Percentiles rank a stretch among this genome's conserved stretches.
Evolutionary conservation across 345 rosid species (phyloP).

Genomic region (Salix viminalis): DNA sequence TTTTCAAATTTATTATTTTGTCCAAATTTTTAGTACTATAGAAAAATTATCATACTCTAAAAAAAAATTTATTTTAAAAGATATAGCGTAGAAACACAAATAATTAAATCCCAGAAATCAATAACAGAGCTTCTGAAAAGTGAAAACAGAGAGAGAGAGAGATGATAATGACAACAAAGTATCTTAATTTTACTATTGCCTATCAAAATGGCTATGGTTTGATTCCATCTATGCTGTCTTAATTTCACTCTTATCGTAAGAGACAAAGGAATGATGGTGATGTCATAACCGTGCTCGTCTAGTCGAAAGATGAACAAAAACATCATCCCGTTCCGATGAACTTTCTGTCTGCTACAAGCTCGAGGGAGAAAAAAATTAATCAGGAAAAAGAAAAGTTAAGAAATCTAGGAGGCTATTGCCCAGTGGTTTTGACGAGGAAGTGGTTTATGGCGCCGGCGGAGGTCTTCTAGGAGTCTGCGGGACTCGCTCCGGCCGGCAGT

Average conservation of each 20-base stretch:
- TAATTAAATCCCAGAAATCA: no score
- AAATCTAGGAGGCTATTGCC: slow-evolving; percentile 27
- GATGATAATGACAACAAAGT: neutral
- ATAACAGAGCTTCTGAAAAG: neutral
- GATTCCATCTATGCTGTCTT: neutral
- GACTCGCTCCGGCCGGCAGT: slow-evolving; percentile 28
- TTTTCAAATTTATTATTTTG: no score
- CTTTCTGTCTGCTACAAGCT: neutral
- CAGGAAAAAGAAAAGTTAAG: neutral
- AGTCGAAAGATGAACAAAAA: neutral
- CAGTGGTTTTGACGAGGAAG: slow-evolving; percentile 19
- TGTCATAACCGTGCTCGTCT: neutral
- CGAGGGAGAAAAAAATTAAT: no score
- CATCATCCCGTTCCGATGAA: neutral
- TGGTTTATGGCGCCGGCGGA: slow-evolving; percentile 26
- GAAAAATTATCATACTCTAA: no score
- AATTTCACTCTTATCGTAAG: neutral
- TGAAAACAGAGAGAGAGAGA: neutral
- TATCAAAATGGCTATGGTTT: neutral
- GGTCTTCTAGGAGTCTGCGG: slow-evolving; percentile 35
- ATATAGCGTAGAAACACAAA: no score
- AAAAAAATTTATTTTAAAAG: no score
- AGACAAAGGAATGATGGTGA: neutral
- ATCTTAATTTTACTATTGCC: neutral
- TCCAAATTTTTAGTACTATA: no score